Base-by-base conservation (phyloP, 2,329 filamentous ascomycete genomes). In the Dryadomyces quercus-mongolicae region DNA sequence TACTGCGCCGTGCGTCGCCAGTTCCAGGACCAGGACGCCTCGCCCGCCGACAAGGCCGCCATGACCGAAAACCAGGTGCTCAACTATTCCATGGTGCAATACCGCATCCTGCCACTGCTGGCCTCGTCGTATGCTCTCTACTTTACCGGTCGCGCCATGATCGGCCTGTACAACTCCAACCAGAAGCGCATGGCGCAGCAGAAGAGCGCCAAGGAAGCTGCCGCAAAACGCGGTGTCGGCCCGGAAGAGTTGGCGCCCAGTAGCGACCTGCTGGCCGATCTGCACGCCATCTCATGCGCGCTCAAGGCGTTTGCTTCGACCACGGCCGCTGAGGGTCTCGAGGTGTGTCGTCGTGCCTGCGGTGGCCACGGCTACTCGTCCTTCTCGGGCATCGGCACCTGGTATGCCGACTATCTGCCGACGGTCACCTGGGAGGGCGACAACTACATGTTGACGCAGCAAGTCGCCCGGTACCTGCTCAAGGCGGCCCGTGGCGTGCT, bases 371-470 rank as follows among this genome's bases (percentile, higher is more conserved):
- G 86, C 49, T 90, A 88, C 72, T 82, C 77, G 54, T 81, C 76
- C 62, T 88, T 88, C 70, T 81, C 81, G 54, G 86, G 86, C n/a
- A 87, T 91, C 60, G 85, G 85, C 1, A 71, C 77, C 18, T 86
- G 80, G 77, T 90, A 88, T 62, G 76, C 85, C 31, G 85, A 90
- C 66, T 88, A 89, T 64, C 74, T 89, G 1, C 85, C 86, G n/a
- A 71, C 68, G 3, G 70, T 74, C 4, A 87, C 84, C 10, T 87
- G 83, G 82, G 86, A 89, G 65, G 86, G 86, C 47, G 86, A 88
- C 70, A 88, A 88, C 72, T 89, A 86, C 71, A 88, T 90, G 85
- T 73, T 90, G 56, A 87, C 84, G 10, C 86, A 90, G 67, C 86
- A 90, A 70, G 85, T 89, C 2, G 83, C 84, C 2, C 78, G 85